These are phyloP conservation scores for Wickerhamomyces chambardii DNA, from an alignment of 805 yeast species.

Conservation along the genomic window DNA sequence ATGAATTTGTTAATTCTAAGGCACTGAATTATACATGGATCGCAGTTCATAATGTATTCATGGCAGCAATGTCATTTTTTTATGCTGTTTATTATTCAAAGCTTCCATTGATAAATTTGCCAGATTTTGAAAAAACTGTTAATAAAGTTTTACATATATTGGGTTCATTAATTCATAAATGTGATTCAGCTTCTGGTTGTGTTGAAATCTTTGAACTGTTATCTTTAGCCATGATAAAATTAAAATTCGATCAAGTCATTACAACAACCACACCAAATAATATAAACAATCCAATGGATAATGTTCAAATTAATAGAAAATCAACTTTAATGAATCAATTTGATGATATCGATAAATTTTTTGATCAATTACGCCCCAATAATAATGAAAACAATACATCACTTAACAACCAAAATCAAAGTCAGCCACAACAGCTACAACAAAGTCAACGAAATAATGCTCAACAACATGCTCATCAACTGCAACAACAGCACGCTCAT, in stretches of 20 bases:
- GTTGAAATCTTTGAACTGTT: constrained; percentile 63
- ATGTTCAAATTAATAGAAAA: background rate
- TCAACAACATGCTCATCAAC: background rate
- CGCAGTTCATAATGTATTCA: constrained; percentile 79
- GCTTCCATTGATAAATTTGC: constrained; percentile 36
- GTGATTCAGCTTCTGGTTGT: constrained; percentile 74
- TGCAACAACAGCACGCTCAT: background rate
- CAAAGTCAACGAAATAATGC: background rate
- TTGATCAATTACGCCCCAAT: constrained; percentile 9
- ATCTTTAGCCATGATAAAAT: constrained; percentile 59
- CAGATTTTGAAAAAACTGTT: constrained; percentile 39
- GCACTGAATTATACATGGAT: constrained; percentile 86
- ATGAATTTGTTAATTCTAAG: constrained; percentile 43
- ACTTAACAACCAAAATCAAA: too few species aligned
- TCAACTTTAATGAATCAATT: constrained; percentile 1
- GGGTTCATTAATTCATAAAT: constrained; percentile 51
- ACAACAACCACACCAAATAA: constrained; percentile 1
- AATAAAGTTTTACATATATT: constrained; percentile 47
- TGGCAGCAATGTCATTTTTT: constrained; percentile 82
- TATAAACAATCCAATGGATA: constrained; percentile 3
- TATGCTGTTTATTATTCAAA: constrained; percentile 67
- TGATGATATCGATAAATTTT: constrained; percentile 17
- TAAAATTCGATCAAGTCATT: constrained; percentile 28
- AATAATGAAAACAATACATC: constrained; percentile 6
- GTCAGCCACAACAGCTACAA: too few species aligned